Percentiles rank a stretch among this genome's conserved stretches.
Conservation (phyloP, 805 yeast species). For the Schizosaccharomyces octosporus region DNA sequence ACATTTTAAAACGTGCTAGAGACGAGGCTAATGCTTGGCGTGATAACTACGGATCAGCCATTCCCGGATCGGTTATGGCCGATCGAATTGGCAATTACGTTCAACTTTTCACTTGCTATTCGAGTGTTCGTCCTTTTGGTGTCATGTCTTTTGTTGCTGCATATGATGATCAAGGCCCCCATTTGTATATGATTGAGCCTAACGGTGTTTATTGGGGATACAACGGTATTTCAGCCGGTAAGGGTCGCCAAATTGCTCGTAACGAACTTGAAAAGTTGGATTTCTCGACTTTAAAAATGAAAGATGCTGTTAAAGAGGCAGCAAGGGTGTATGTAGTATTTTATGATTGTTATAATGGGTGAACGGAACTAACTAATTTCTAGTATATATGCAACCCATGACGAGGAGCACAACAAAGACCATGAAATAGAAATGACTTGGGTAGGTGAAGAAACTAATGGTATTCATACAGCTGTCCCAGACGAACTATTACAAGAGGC, state of each 20-base stretch:
- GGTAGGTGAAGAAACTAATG: slow-evolving; percentile 52
- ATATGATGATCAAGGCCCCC: slow-evolving; percentile 70
- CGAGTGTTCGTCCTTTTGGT: slow-evolving; percentile 95
- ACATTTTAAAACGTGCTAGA: slow-evolving; percentile 72
- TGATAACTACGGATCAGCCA: slow-evolving; percentile 46
- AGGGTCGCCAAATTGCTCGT: slow-evolving; percentile 95
- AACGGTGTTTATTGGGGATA: slow-evolving; percentile 96
- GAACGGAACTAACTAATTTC: not conserved
- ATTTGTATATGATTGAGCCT: slow-evolving; percentile 90
- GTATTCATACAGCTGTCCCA: slow-evolving; percentile 60
- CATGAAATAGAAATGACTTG: slow-evolving; percentile 87
- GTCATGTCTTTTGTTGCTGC: slow-evolving; percentile 84
- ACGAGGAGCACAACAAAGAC: slow-evolving; percentile 91
- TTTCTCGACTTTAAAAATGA: slow-evolving; percentile 38
- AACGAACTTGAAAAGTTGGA: slow-evolving; percentile 83
- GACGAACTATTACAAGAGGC: slow-evolving; percentile 64
- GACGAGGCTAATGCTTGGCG: slow-evolving; percentile 70
- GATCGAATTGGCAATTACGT: slow-evolving; percentile 76
- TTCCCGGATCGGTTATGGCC: slow-evolving; percentile 58
- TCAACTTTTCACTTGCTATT: slow-evolving; percentile 85
- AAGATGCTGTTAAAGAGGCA: slow-evolving; percentile 76
- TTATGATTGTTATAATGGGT: not conserved
- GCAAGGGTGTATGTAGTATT: slow-evolving; percentile 36
- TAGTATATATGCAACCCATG: slow-evolving; percentile 67
- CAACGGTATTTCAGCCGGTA: slow-evolving; percentile 90